phyloP scores from a whole-genome alignment of 495 filamentous ascomycete species.

The Xylaria longipes region DNA sequence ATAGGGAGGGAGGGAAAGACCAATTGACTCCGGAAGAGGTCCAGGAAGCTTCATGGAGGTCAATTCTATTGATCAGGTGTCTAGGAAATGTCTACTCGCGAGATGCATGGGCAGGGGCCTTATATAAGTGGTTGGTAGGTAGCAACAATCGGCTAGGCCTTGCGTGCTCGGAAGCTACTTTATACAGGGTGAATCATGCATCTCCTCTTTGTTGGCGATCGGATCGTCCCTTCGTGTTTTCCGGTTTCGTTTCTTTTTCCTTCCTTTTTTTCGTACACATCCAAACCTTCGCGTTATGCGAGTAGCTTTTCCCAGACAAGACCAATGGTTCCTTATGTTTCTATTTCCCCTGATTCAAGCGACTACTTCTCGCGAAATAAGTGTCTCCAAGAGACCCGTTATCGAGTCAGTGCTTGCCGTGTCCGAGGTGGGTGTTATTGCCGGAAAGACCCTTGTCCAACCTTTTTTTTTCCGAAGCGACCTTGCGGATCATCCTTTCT shows the following conservation, averaged over 20 bases:
- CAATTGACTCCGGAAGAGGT: neutral
- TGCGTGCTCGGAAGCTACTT: neutral
- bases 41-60: slow-evolving; percentile 6
- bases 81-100: neutral
- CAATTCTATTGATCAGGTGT: too few relatives aligned
- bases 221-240: slow-evolving; percentile 10
- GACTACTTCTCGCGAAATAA: neutral
- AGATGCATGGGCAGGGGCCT: neutral
- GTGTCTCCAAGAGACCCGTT: neutral
- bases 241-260: neutral
- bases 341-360: neutral
- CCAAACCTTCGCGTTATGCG: too few relatives aligned
- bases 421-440: neutral
- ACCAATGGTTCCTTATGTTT: neutral
- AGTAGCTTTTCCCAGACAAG: neutral
- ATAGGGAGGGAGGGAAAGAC: neutral
- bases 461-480: too few relatives aligned
- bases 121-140: slow-evolving; percentile 1
- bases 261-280: neutral
- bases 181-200: slow-evolving; percentile 5
- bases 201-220: neutral
- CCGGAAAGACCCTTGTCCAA: slow-evolving; percentile 5
- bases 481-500: slow-evolving; percentile 20
- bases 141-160: slow-evolving; percentile 1
- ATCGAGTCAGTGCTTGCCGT: neutral